Percentiles rank a stretch among this genome's conserved stretches.
phyloP scores from a whole-genome alignment of 352 stramenopile species.

The Aphanomyces invadans region DNA sequence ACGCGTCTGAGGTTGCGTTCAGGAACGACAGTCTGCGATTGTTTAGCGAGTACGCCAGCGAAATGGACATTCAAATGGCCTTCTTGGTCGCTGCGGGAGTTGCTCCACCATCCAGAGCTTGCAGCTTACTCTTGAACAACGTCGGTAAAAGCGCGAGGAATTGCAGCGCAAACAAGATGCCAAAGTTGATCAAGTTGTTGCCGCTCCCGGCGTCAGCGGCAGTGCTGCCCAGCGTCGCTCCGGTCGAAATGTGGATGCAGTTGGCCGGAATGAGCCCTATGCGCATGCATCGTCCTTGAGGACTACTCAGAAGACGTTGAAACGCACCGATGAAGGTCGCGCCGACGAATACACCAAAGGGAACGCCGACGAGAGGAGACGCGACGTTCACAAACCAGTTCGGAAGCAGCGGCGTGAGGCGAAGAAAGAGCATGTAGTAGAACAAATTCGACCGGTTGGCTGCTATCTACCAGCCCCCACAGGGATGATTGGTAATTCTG shows the following conservation, averaged over 20 bases:
- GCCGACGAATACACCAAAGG: constrained; percentile 80
- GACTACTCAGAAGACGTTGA: not conserved
- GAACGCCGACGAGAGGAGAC: constrained; percentile 72
- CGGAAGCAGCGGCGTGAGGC: constrained; percentile 76
- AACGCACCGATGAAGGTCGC: constrained; percentile 62
- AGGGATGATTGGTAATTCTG: constrained; percentile 1
- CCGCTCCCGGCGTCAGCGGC: constrained; percentile 36
- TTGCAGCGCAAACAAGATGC: constrained; percentile 73
- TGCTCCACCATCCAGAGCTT: constrained; percentile 21
- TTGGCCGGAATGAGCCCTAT: constrained; percentile 66
- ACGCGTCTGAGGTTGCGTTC: too few species aligned
- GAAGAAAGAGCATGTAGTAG: constrained; percentile 86
- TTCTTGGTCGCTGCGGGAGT: constrained; percentile 13
- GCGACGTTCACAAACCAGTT: constrained; percentile 90
- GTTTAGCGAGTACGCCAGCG: too few species aligned
- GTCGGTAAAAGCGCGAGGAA: constrained; percentile 77
- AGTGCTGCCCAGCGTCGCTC: constrained; percentile 67
- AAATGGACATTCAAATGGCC: too few species aligned
- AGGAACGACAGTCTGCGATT: too few species aligned
- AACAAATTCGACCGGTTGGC: constrained; percentile 80
- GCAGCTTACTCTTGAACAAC: constrained; percentile 81
- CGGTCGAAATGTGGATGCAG: constrained; percentile 79
- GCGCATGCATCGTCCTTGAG: not conserved
- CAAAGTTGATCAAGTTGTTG: constrained; percentile 75
- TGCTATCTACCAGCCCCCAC: constrained; percentile 37